Percentiles rank a stretch among this genome's conserved stretches.
These are phyloP conservation scores for Beta corolliflora DNA, from an alignment of 179 eudicot species.

Conservation along the genomic window DNA sequence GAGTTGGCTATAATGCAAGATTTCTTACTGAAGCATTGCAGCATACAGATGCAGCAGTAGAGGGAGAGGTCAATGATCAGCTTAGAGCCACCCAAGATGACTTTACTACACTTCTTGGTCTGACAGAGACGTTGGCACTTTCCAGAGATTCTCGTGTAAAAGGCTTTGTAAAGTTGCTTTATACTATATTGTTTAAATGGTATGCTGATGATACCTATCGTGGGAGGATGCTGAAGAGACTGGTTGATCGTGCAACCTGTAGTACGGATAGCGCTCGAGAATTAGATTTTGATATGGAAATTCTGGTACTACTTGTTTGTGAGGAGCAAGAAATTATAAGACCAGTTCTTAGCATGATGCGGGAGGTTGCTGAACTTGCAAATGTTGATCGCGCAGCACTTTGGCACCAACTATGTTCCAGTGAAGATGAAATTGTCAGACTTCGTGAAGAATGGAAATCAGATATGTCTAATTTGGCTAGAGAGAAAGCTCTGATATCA, in stretches of 20 bases:
- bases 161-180: slow-evolving; percentile 82
- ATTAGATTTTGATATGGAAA: slow-evolving; percentile 80
- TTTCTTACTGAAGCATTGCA: slow-evolving; percentile 63
- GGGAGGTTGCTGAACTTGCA: slow-evolving; percentile 92
- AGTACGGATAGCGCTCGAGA: slow-evolving; percentile 59
- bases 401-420: slow-evolving; percentile 96
- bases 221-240: slow-evolving; percentile 76
- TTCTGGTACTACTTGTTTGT: slow-evolving; percentile 62
- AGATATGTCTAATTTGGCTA: slow-evolving; percentile 54
- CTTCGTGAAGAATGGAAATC: slow-evolving; percentile 78
- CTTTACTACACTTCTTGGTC: slow-evolving; percentile 78
- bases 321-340: slow-evolving; percentile 82
- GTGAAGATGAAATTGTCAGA: slow-evolving; percentile 83
- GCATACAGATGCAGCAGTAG: slow-evolving; percentile 55
- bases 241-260: slow-evolving; percentile 79
- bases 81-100: slow-evolving; percentile 69
- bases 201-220: slow-evolving; percentile 86
- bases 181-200: slow-evolving; percentile 81
- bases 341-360: slow-evolving; percentile 91
- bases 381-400: slow-evolving; percentile 95
- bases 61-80: slow-evolving; percentile 70
- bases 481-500: slow-evolving; percentile 68
- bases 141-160: slow-evolving; percentile 65
- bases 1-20: slow-evolving; percentile 52
- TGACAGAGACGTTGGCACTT: slow-evolving; percentile 84